Percentiles rank a stretch among this genome's conserved stretches.
Conservation (phyloP, 164 flowering plant species). For the Akebia trifoliata region DNA sequence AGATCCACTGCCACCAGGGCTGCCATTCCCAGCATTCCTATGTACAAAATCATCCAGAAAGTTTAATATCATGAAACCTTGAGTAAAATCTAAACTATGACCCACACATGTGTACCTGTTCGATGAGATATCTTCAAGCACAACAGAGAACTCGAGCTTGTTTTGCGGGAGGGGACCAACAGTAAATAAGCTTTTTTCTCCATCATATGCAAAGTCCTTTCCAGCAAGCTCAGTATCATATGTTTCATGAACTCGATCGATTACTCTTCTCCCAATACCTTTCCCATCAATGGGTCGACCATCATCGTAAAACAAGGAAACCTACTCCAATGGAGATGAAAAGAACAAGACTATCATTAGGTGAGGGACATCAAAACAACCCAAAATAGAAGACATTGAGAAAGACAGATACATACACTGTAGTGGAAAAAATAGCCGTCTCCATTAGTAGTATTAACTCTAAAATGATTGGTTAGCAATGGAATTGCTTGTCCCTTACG, state of each 20-base stretch:
- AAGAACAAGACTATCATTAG: background rate
- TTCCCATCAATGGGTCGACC: slow-evolving; percentile 83
- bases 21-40: slow-evolving; percentile 37
- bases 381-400: background rate
- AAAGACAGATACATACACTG: slow-evolving; percentile 51
- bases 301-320: slow-evolving; percentile 70
- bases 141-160: slow-evolving; percentile 75
- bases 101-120: slow-evolving; percentile 35
- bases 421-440: slow-evolving; percentile 77
- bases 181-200: slow-evolving; percentile 86
- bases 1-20: slow-evolving; percentile 49
- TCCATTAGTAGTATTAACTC: slow-evolving; percentile 47
- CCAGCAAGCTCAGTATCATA: slow-evolving; percentile 60
- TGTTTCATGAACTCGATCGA: slow-evolving; percentile 70
- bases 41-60: background rate
- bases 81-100: background rate
- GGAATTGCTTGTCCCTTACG: slow-evolving; percentile 52
- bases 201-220: slow-evolving; percentile 87
- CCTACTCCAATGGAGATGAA: slow-evolving; percentile 32
- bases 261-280: slow-evolving; percentile 74
- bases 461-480: slow-evolving; percentile 76
- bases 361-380: background rate
- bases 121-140: slow-evolving; percentile 62
- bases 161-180: slow-evolving; percentile 77
- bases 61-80: background rate